These are phyloP conservation scores for Trichoderma brevicompactum DNA, from an alignment of 2,329 filamentous ascomycete genomes.

Conservation along the genomic window DNA sequence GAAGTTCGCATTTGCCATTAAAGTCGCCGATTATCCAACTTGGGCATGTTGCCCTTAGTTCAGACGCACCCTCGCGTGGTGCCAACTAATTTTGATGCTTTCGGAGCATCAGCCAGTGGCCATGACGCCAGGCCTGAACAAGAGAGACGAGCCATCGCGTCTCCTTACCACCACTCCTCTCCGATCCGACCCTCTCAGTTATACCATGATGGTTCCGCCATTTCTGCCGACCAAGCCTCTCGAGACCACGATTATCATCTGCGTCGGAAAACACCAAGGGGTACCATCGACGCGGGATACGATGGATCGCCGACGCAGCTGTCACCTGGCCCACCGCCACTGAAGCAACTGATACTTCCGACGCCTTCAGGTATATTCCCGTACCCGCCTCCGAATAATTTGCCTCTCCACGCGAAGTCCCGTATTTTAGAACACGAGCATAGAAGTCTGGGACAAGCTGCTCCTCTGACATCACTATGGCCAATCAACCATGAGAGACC, in stretches of 20 bases:
- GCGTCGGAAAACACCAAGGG: constrained; percentile 89
- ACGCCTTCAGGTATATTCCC: constrained; percentile 42
- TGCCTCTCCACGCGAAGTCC: constrained; percentile 25
- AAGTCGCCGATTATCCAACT: constrained; percentile 28
- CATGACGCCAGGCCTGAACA: constrained; percentile 31
- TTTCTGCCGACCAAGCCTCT: constrained; percentile 33
- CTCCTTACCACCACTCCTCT: constrained; percentile 38
- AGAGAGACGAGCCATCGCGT: constrained; percentile 37
- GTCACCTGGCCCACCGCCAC: constrained; percentile 72
- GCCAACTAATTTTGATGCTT: constrained; percentile 48
- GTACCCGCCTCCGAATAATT: constrained; percentile 28
- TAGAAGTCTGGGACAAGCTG: not conserved
- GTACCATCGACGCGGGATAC: constrained; percentile 89
- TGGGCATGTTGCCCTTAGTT: constrained; percentile 55
- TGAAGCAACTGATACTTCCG: constrained; percentile 82
- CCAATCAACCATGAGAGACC: constrained; percentile 1
- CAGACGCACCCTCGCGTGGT: constrained; percentile 58
- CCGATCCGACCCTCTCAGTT: constrained; percentile 43
- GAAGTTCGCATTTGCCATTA: constrained; percentile 31
- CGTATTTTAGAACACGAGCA: not conserved
- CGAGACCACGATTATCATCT: constrained; percentile 71
- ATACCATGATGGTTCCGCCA: constrained; percentile 32
- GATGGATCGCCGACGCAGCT: constrained; percentile 80
- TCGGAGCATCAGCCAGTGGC: constrained; percentile 34
- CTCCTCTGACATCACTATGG: constrained; percentile 22